Base-by-base conservation (phyloP, 2,329 filamentous ascomycete genomes). In the Aaosphaeria pasadenensis region DNA sequence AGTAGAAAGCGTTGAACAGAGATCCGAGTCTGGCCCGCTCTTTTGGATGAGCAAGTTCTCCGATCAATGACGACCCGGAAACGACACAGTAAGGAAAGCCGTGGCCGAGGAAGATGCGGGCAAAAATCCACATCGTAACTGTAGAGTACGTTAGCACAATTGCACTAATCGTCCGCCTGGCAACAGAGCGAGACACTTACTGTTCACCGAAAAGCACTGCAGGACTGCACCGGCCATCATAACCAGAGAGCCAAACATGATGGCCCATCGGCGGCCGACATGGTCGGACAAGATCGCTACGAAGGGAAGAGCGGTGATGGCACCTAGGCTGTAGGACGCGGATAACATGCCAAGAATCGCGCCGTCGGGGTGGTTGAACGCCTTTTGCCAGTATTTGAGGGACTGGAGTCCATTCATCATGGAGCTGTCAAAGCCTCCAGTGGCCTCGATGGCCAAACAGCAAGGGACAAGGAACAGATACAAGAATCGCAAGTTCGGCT, bases 271-370 rank as follows among this genome's bases (percentile, higher is more conserved):
- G 9, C 33, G 9, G 9, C 33, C 33, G 9, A 36, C 33, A 36
- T 36, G 33, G 13, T 36, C 33, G 13, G 33, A 36, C 33, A 36
- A 13, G 9, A 36, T 36, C 9, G 33, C 9, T 13, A 36, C 33
- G 13, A 36, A 36, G 13, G 33, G 33, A 11, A 36, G 13, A 2
- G 33, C 33, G 13, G 33, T 36, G 33, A 36, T 36, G 13, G 60
- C 46, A 30, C 55, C 55, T 17, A 60, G 54, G 11, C 47, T 51
- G 42, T 55, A 49, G 17, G 56, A 46, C 28, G 55, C 48, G 46
- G 58, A 56, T 24, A 59, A 59, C 49, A 67, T 43, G 17, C 65
- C 64, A 46, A 65, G 52, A 41, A 64, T 59, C 4, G 59, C 54
- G 24, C 56, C 60, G 9, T 53, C 47, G n/a, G 58, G 60, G 13